A percentile compares a stretch with the other conserved stretches of the same genome.
These are phyloP conservation scores for Discostella pseudostelligera DNA, from an alignment of 108 stramenopile genomes.

Conservation along the genomic window DNA sequence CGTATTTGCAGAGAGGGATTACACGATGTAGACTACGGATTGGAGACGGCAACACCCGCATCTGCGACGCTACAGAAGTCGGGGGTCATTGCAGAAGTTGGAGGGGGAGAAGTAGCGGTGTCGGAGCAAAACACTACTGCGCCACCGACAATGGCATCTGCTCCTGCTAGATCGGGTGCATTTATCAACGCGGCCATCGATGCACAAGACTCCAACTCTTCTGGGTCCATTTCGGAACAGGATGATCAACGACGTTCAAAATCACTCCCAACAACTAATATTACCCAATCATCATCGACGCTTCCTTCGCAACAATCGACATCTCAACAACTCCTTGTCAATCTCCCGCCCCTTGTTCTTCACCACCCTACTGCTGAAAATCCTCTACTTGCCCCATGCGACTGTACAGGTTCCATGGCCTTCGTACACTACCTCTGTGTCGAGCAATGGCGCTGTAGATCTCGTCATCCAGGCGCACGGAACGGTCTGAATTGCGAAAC, in stretches of 20 bases:
- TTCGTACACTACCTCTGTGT: slow-evolving; percentile 90
- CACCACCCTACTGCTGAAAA: slow-evolving; percentile 75
- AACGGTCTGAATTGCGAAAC: slow-evolving; percentile 84
- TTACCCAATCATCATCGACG: slow-evolving; percentile 7
- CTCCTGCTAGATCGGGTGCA: not conserved
- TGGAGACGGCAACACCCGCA: slow-evolving; percentile 25
- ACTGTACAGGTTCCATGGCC: slow-evolving; percentile 89
- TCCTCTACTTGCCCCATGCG: slow-evolving; percentile 85
- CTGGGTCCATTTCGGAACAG: not conserved
- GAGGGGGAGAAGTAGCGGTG: slow-evolving; percentile 18
- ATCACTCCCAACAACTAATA: not conserved
- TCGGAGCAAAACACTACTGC: not conserved
- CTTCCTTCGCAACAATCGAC: not conserved
- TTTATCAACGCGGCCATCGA: not conserved
- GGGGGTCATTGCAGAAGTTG: slow-evolving; percentile 30
- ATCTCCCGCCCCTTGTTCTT: slow-evolving; percentile 23
- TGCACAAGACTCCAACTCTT: not conserved
- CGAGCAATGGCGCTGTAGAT: slow-evolving; percentile 90
- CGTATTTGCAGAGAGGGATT: slow-evolving; percentile 88
- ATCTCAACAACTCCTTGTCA: slow-evolving; percentile 7
- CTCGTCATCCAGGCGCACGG: slow-evolving; percentile 76
- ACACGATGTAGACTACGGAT: slow-evolving; percentile 67
- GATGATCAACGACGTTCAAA: not conserved
- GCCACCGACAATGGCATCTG: not conserved
- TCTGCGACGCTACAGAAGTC: slow-evolving; percentile 41